A percentile compares a stretch with the other conserved stretches of the same genome.
Conservation (phyloP, 306 rosid species). For the Senna siamea region DNA sequence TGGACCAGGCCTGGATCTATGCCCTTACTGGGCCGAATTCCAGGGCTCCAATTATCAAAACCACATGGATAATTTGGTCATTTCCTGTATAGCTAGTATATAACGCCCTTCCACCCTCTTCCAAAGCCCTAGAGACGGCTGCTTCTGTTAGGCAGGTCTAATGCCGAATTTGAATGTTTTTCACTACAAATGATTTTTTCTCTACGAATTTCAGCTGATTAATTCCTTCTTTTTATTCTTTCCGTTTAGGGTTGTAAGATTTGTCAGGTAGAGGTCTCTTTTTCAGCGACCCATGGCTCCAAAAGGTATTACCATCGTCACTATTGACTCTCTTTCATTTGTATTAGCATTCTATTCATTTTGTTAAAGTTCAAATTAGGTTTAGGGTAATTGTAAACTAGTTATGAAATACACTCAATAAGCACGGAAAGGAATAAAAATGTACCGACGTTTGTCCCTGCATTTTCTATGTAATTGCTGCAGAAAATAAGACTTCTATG, state of each 20-base stretch:
- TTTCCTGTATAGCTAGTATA: background rate
- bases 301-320: slow-evolving; percentile 47
- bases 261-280: slow-evolving; percentile 30
- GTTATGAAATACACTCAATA: background rate
- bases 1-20: background rate
- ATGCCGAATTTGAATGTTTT: background rate
- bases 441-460: background rate
- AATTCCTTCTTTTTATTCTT: background rate
- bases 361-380: background rate
- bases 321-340: background rate
- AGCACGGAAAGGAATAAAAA: background rate
- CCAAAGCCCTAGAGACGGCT: slow-evolving; percentile 43
- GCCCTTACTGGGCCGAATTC: background rate
- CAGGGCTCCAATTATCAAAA: too few species aligned
- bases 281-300: slow-evolving; percentile 60
- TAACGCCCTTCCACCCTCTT: background rate
- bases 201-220: background rate
- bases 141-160: slow-evolving; percentile 25
- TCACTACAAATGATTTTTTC: background rate
- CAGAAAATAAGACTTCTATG: background rate
- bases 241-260: slow-evolving; percentile 29
- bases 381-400: background rate
- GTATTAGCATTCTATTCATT: background rate
- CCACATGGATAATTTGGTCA: background rate
- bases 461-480: background rate